A percentile compares a stretch with the other conserved stretches of the same genome.
These are phyloP conservation scores for Hansenula anomala DNA, from an alignment of 1,139 yeast species.

Conservation along the genomic window DNA sequence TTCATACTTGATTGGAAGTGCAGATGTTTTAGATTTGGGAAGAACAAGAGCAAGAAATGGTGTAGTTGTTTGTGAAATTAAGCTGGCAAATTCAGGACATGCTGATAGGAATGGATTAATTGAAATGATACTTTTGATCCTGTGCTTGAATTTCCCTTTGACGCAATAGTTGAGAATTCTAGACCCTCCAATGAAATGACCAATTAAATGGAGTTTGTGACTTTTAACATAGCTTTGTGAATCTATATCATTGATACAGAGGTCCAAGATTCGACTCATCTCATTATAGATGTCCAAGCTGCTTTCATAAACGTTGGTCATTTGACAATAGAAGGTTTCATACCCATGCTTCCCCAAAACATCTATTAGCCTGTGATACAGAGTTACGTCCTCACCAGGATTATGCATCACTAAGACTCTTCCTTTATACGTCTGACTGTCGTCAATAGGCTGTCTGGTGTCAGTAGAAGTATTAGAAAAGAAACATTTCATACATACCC, in stretches of 20 bases:
- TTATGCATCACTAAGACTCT: constrained; percentile 12
- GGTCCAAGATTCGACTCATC: constrained; percentile 11
- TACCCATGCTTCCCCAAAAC: constrained; percentile 10
- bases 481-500: constrained; percentile 7
- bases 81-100: background rate
- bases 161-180: constrained; percentile 13
- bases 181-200: constrained; percentile 10
- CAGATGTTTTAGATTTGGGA: constrained; percentile 3
- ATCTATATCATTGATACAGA: constrained; percentile 17
- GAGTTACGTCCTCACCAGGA: constrained; percentile 13
- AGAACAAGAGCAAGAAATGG: background rate
- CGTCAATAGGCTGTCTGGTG: constrained; percentile 14
- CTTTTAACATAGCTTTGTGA: background rate
- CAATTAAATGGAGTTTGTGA: constrained; percentile 12
- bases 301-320: background rate
- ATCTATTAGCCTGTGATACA: constrained; percentile 11
- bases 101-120: constrained; percentile 15
- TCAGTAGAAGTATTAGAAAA: too few species aligned
- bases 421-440: constrained; percentile 10
- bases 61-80: background rate
- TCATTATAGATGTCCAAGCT: constrained; percentile 6
- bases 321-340: constrained; percentile 4
- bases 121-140: constrained; percentile 12
- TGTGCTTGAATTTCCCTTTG: constrained; percentile 10
- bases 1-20: constrained; percentile 2